Conservation (phyloP, 495 filamentous ascomycete species). For the Penicillium cataractarum region DNA sequence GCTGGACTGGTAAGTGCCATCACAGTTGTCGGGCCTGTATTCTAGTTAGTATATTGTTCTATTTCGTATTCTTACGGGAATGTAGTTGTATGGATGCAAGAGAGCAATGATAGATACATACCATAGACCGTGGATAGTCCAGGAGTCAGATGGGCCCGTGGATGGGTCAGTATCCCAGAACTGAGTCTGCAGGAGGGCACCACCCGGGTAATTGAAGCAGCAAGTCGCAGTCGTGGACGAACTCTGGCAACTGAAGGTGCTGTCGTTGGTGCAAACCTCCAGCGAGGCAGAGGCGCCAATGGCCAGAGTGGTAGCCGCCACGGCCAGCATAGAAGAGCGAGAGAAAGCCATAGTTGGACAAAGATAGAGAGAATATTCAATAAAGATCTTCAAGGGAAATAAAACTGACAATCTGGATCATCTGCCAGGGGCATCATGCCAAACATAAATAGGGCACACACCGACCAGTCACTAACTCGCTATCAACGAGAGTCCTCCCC, state of each 20-base stretch:
- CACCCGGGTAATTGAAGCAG: conserved; percentile 77
- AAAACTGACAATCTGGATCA: background rate
- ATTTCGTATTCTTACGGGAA: background rate
- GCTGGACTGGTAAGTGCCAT: conserved; percentile 70
- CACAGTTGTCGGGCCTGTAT: conserved; percentile 75
- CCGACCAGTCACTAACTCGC: background rate
- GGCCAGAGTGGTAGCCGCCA: conserved; percentile 27
- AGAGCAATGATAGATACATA: conserved; percentile 22
- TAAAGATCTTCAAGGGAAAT: background rate
- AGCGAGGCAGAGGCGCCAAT: conserved; percentile 29
- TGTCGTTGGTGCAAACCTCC: conserved; percentile 34
- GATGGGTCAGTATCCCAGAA: conserved; percentile 78
- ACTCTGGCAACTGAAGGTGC: conserved; percentile 44
- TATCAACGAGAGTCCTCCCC: background rate
- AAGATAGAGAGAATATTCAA: background rate
- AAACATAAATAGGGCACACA: background rate
- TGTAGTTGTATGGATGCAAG: background rate
- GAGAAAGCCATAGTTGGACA: conserved; percentile 18
- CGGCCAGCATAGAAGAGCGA: conserved; percentile 29
- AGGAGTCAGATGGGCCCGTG: conserved; percentile 69
- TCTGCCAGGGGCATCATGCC: background rate
- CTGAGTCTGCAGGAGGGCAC: conserved; percentile 73
- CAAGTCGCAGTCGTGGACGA: conserved; percentile 57
- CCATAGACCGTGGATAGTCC: conserved; percentile 84
- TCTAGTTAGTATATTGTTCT: background rate